Base-by-base conservation (phyloP, 2,329 filamentous ascomycete genomes). In the Hypoxylon sp. region DNA sequence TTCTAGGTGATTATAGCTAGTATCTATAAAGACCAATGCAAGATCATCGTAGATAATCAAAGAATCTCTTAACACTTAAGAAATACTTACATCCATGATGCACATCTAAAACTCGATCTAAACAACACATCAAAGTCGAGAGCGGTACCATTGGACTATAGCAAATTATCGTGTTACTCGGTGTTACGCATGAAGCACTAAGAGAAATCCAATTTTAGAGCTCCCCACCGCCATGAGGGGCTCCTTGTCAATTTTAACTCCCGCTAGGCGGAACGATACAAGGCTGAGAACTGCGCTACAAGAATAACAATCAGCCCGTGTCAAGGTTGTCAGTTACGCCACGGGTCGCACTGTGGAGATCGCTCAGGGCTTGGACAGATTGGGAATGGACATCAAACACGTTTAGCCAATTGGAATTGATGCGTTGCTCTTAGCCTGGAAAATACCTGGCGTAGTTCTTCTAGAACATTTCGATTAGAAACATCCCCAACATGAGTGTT, bases 131-230 rank as follows among this genome's bases (percentile, higher is more conserved):
- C 19, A 3, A 22, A 39, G 39, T 19, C 22, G 24, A 31, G 24
- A 39, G 54, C 47, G 42, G 54, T 54, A 53, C 39, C 37, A 64
- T 63, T 65, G 53, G 59, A 55, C 47, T 31, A 52, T 39, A 54
- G 24, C n/a, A 50, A 55, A 59, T 54, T 58, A 22, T 46, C 17
- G 10, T 67, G 59, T 64, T 69, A 52, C 63, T 48, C 17, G 63
- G 17, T 64, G 65, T 67, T 69, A 71, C 67, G 73, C 73, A 74
- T 74, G 59, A 73, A 74, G 63, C 17, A 47, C 48, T 37, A 46
- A 50, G 24, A 44, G 65, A 35, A 70, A 60, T 11, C 68, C 70
- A 74, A 74, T 74, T 71, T 74, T 72, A 73, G 63, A 70, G 66
- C 68, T 72, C 66, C 59, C 65, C 66, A 71, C 66, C 51, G 37